Evolutionary conservation across 768 basidiomycete species (phyloP).

Genomic region (Mycena maculata): DNA sequence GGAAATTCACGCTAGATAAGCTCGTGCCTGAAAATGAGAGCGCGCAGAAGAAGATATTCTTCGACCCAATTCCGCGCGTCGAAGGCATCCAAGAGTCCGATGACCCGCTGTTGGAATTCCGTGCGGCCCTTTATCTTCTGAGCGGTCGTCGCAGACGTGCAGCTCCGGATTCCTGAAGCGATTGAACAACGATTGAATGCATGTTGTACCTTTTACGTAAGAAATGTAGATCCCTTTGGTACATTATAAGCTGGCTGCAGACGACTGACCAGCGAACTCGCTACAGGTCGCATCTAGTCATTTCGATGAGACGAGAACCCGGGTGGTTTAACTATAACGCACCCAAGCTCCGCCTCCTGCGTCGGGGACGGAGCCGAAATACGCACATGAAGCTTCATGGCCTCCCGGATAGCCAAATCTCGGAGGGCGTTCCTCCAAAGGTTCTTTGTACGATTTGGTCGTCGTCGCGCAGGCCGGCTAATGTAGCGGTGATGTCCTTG

Average conservation of each 20-base stretch:
- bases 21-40: conserved; percentile 25
- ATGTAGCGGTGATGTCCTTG: no score
- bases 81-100: conserved; percentile 32
- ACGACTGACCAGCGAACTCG: conserved; percentile 26
- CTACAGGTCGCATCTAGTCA: conserved; percentile 27
- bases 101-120: conserved; percentile 37
- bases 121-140: conserved; percentile 38
- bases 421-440: conserved; percentile 28
- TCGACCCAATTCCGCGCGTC: conserved; percentile 37
- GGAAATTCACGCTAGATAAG: conserved; percentile 28
- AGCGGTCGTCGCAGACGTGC: conserved; percentile 35
- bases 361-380: conserved; percentile 23
- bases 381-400: conserved; percentile 23
- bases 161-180: conserved; percentile 16
- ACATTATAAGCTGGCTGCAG: no score
- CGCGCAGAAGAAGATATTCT: conserved; percentile 36
- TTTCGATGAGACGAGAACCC: neutral
- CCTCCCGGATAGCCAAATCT: conserved; percentile 18
- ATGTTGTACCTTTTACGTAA: neutral
- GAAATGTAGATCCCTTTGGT: no score
- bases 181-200: neutral
- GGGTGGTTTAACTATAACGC: neutral
- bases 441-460: conserved; percentile 34
- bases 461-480: conserved; percentile 32
- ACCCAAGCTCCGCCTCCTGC: conserved; percentile 26